Evolutionary conservation across 805 yeast genomes (phyloP).

Genomic region (Teunomyces kruisii): DNA sequence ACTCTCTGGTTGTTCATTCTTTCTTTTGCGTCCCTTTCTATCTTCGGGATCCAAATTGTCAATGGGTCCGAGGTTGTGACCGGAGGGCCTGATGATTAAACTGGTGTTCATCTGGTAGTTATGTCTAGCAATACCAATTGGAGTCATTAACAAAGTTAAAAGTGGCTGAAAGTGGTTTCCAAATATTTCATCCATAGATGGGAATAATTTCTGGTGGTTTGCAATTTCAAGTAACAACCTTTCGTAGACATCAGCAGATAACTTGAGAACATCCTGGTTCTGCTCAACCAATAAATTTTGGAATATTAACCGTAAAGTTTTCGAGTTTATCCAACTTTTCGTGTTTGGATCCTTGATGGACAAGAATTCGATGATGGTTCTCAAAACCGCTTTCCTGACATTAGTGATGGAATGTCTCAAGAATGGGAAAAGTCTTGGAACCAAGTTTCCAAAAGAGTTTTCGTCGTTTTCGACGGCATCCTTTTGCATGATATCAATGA

Average conservation of each 20-base stretch:
- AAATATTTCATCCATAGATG: conserved; percentile 53
- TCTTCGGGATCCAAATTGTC: conserved; percentile 19
- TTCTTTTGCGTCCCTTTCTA: conserved; percentile 51
- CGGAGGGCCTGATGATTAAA: conserved; percentile 80
- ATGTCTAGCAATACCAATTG: conserved; percentile 90
- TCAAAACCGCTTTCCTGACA: conserved; percentile 84
- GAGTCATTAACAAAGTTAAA: conserved; percentile 77
- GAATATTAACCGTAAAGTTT: conserved; percentile 69
- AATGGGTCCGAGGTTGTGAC: conserved; percentile 37
- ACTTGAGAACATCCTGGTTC: conserved; percentile 64
- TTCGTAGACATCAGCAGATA: conserved; percentile 63
- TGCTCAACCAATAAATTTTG: conserved; percentile 92
- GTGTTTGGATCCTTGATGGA: conserved; percentile 50
- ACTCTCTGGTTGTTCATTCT: conserved; percentile 16
- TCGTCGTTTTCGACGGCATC: conserved; percentile 44
- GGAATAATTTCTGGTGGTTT: conserved; percentile 24
- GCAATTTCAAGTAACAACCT: conserved; percentile 50
- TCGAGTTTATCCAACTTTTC: conserved; percentile 76
- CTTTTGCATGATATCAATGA: conserved; percentile 66
- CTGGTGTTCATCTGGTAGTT: conserved; percentile 79
- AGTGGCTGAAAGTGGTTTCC: conserved; percentile 58
- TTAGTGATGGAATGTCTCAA: conserved; percentile 90
- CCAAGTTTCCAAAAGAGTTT: conserved; percentile 67
- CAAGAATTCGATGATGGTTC: conserved; percentile 76
- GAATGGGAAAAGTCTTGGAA: conserved; percentile 92